Base-by-base conservation (phyloP, 2,329 filamentous ascomycete species). In the Sphaerulina vaccinii region DNA sequence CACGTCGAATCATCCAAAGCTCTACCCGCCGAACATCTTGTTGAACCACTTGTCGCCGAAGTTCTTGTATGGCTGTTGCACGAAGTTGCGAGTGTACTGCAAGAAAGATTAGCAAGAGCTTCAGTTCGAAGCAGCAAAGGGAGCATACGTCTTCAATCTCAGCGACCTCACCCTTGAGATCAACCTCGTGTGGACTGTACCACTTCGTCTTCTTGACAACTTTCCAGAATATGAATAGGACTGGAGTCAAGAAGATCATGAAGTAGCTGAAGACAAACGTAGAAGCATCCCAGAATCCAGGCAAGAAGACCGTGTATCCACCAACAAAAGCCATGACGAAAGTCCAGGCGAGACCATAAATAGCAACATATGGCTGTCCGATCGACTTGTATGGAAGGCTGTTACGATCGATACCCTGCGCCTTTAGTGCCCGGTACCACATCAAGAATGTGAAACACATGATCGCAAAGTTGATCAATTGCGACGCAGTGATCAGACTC, bases 251-350 rank as follows among this genome's bases (percentile, higher is more conserved):
- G 5, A 78, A 80, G 38, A 90, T 80, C 79, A 89, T 89, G 45
- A 83, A 84, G 68, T 90, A 90, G 11, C 70, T 74, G 70, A 90
- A 90, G 11, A 91, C 65, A 65, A 92, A 92, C 2, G 80, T 83
- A 6, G 84, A 78, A 0, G 86, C 64, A 49, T 82, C 78, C 87
- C 85, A 90, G 6, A 23, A 48, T 0, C 75, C 76, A 0, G 85
- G 83, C 39, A 90, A 64, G 61, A 91, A 92, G 1, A 91, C 86
- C 0, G 84, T 79, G 57, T 90, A 92, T 0, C 88, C 88, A 7
- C 85, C 82, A 1, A 90, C 82, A 60, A 91, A 83, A 0, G 84
- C 80, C 84, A 92, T 90, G 57, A 87, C 68, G 81, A 79, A 0
- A 80, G 85, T n/a, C 78, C 81, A 60, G 13, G 16, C 38, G 27